phyloP scores from a whole-genome alignment of 129 eudicot species.

The Pseudognaphalium luteoalbum region DNA sequence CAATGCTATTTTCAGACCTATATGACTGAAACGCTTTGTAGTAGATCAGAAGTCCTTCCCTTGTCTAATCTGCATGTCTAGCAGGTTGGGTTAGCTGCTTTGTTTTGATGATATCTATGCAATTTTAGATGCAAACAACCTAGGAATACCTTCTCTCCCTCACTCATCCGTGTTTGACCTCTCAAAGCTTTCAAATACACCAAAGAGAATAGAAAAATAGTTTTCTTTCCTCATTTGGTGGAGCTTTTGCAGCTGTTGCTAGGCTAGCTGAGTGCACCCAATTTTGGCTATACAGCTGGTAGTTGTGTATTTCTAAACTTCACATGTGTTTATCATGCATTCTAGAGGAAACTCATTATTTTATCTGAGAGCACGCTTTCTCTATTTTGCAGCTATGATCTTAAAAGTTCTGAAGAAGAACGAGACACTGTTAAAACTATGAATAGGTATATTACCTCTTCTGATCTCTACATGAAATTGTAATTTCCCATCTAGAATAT shows the following conservation, averaged over 20 bases:
- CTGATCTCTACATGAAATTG: not conserved
- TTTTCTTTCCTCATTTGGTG: not conserved
- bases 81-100: not conserved
- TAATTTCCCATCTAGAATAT: not conserved
- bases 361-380: constrained; percentile 10
- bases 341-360: not conserved
- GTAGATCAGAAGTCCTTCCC: not conserved
- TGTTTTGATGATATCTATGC: not conserved
- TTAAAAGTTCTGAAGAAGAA: constrained; percentile 62
- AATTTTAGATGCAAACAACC: too few relatives aligned
- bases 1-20: not conserved
- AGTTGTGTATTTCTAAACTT: constrained; percentile 1
- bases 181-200: constrained; percentile 1
- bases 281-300: not conserved
- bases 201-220: not conserved
- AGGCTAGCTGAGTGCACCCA: not conserved
- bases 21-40: not conserved
- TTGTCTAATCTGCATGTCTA: not conserved
- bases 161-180: not conserved
- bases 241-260: not conserved
- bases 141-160: not conserved
- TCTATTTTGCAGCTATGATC: constrained; percentile 52
- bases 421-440: constrained; percentile 47
- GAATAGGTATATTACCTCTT: constrained; percentile 46
- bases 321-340: constrained; percentile 15